A percentile compares a stretch with the other conserved stretches of the same genome.
phyloP scores from a whole-genome alignment of 257 asterid genomes.

The Ilex aquifolium region DNA sequence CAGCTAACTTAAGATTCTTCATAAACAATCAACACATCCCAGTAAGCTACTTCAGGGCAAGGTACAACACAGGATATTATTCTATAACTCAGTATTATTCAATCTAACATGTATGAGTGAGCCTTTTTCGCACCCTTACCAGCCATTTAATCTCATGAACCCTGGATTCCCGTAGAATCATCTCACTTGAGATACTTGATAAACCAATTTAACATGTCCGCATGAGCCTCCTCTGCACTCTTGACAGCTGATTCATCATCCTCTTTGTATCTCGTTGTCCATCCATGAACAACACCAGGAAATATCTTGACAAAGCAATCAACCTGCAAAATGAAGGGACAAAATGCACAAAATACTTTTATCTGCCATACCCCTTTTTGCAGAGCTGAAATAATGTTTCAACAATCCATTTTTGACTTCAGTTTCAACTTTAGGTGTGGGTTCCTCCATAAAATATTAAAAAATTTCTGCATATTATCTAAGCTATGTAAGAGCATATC shows the following conservation, averaged over 20 bases:
- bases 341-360: not conserved
- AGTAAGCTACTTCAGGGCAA: too few relatives aligned
- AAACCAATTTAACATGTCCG: slow-evolving; percentile 57
- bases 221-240: slow-evolving; percentile 54
- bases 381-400: too few relatives aligned
- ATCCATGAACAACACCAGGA: slow-evolving; percentile 60
- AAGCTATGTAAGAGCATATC: too few relatives aligned
- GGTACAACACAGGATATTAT: too few relatives aligned
- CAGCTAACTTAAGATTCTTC: too few relatives aligned
- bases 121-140: too few relatives aligned
- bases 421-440: slow-evolving; percentile 22
- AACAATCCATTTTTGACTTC: not conserved
- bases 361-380: too few relatives aligned
- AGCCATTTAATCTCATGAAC: too few relatives aligned
- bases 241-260: slow-evolving; percentile 42
- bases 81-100: too few relatives aligned
- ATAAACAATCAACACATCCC: too few relatives aligned
- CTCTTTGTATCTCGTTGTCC: slow-evolving; percentile 42
- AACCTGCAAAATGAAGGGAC: slow-evolving; percentile 30
- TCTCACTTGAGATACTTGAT: slow-evolving; percentile 36
- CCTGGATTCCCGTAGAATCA: not conserved
- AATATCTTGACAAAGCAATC: slow-evolving; percentile 59
- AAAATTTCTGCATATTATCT: slow-evolving; percentile 16
- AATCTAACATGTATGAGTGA: too few relatives aligned
- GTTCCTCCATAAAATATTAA: slow-evolving; percentile 36